Evolutionary conservation across 75 land plant species (phyloP), one percentile per base, ranked within the genome.

Genomic region (Pinus albicaulis): DNA sequence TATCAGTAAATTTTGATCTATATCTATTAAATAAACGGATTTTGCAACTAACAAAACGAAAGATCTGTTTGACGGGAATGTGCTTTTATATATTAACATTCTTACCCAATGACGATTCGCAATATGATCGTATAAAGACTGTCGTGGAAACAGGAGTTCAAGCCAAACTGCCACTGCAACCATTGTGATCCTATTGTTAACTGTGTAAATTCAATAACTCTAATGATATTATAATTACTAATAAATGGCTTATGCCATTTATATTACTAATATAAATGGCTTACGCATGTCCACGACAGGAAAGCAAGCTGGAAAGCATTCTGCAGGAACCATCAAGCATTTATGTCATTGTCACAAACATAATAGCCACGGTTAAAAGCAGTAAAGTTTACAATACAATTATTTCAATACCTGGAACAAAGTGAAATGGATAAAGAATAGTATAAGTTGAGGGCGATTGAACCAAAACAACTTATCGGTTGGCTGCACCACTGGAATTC

Each of bases 301-400:
- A 88, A 86, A 55, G 92, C 88, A 28, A 91, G 82, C 80, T 91
- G 88, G 72, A 91, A 91, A 16, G 92, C 92, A 65, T 91, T 91
- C 90, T 91, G 87, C 56, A 59, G 64, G 0, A 28, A 61, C 24
- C 8, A n/a, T 7, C 17, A 61, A 61, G 63, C 63, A 7, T 1
- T 61, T n/a, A 61, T 61, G 63, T 16, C 23, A 59, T 12, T 31
- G 22, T 53, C 31, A 41, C 24, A 52, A 57, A 64, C 12, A 2
- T 15, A 61, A 8, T 38, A 15, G 6, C 57, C 8, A 68, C 11
- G 15, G 26, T 7, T 22, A 62, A 23, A 19, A 1, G 25, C 19
- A 74, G 8, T 25, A 36, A 44, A 44, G 8, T 44, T 24, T 36
- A n/a, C 71, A 68, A 19, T 38, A 3, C 36, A 62, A 73, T 13